A percentile compares a stretch with the other conserved stretches of the same genome.
These are phyloP conservation scores for Plasmodium gallinaceum DNA, from an alignment of 169 alveolate species.

Conservation along the genomic window DNA sequence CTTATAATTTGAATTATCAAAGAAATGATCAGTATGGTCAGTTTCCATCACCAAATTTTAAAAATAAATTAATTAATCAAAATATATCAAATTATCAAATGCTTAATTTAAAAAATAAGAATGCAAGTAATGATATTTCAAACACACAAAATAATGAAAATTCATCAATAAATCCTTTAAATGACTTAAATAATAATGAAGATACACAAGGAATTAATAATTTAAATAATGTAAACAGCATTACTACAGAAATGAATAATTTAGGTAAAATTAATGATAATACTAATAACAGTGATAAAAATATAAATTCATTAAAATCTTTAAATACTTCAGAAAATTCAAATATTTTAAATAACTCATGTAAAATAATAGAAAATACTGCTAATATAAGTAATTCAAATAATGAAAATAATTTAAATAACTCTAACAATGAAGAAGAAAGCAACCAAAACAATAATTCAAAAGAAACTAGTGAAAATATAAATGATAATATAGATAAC, in stretches of 20 bases:
- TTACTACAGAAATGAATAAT: not conserved
- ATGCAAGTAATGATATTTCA: not conserved
- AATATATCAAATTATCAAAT: not conserved
- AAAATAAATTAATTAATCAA: not conserved
- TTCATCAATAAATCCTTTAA: not conserved
- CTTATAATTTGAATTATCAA: slow-evolving; percentile 39
- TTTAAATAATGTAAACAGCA: not conserved
- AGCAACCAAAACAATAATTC: too few relatives aligned
- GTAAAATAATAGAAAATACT: too few relatives aligned
- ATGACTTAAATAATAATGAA: not conserved
- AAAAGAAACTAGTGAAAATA: too few relatives aligned
- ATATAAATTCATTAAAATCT: not conserved
- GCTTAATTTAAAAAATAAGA: not conserved
- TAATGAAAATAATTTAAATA: too few relatives aligned
- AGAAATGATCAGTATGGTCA: not conserved
- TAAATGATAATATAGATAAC: too few relatives aligned
- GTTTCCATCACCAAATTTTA: not conserved
- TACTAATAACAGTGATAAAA: not conserved
- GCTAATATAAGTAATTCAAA: too few relatives aligned
- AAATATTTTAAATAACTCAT: not conserved
- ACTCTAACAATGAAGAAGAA: too few relatives aligned
- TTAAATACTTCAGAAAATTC: not conserved
- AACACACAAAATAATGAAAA: not conserved
- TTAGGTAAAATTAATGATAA: not conserved
- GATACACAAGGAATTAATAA: not conserved